Base-by-base conservation (phyloP, 257 asterid species). In the Fraxinus excelsior region DNA sequence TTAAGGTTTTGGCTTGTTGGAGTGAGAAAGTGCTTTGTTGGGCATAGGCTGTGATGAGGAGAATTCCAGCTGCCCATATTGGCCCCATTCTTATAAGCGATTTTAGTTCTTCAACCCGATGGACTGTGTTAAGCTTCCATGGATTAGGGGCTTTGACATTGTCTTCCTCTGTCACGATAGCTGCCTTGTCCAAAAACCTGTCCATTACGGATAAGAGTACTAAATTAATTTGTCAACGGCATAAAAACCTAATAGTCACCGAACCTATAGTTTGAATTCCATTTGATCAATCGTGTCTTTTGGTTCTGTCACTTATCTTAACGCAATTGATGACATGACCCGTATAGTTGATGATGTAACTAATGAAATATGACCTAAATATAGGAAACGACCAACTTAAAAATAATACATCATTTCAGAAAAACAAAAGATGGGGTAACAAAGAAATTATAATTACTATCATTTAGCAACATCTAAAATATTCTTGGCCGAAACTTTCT, bases 31-130 rank as follows among this genome's bases (percentile, higher is more conserved):
- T 91, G 88, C 56, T 46, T 32, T 95, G 99, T 65, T 95, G 99
- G 7, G 99, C 92, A 11, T 86, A 79, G 23, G 96, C 96, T 4
- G 96, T 90, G 82, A 93, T 90, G 28, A 87, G 75, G 60, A 95
- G 88, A 79, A 95, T 95, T 40, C 98, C 99, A 5, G 99, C 82
- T 0, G 97, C 97, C 98, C 97, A 91, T 71, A 95, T 95, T 11
- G 99, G 99, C 0, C 91, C 93, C 97, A 95, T 91, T 80, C 96
- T 81, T 78, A 93, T 86, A 2, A 91, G 76, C 13, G 98, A 86
- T 77, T 93, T 93, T 0, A 93, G 90, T 74, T 95, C 99, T 70
- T 95, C 99, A 12, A 93, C 91, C 3, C 97, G 95, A 75, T 95
- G 99, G 71, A 93, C 88, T 5, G 96, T 93, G 88, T 84, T 87